Evolutionary conservation across 2,329 filamentous ascomycete species (phyloP), one percentile per base, ranked within the genome.

Genomic region (Rhynchosporium secalis): DNA sequence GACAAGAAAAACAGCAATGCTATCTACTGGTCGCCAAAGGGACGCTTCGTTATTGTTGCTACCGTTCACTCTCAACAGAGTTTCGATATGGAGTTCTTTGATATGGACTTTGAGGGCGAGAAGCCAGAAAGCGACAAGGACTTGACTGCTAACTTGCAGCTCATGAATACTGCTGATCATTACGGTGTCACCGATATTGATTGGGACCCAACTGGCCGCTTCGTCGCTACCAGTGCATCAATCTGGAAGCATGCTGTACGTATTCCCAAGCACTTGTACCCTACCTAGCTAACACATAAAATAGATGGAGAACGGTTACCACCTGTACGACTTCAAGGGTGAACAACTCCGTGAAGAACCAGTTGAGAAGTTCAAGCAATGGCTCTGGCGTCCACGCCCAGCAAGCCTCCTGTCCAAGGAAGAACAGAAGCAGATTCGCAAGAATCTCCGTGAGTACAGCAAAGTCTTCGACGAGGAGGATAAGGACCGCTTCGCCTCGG

Each of bases 1-100:
- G 95, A 99, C 72, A 98, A 98, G 87, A 98, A 98, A 87, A 98
- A 96, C 80, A 96, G 90, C 85, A 99, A 99, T 75, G 93, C 91
- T 68, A 99, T 99, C 74, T 98, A 98, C 86, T 99, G 95, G 95
- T 96, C 92, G 26, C 95, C 95, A 29, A 91, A 89, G 76, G 95
- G 95, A 59, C 89, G 95, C 55, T 99, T 99, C 73, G 94, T 98
- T 43, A 88, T 98, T 52, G 87, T 99, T 60, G 95, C 92, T 59
- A 96, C 95, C 10, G 91, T 99, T 58, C 87, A 91, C 78, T 97
- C 93, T 72, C 88, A 92, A 75, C 91, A 96, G 78, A 94, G 88
- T 78, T 96, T 92, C 68, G 95, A 99, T 67, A 86, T 99, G 64
- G 95, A 99, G 75, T 99, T 99, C 81, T 98, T 88, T 81, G 95